phyloP scores from a whole-genome alignment of 805 yeast genomes.

The Myxozyma geophila region DNA sequence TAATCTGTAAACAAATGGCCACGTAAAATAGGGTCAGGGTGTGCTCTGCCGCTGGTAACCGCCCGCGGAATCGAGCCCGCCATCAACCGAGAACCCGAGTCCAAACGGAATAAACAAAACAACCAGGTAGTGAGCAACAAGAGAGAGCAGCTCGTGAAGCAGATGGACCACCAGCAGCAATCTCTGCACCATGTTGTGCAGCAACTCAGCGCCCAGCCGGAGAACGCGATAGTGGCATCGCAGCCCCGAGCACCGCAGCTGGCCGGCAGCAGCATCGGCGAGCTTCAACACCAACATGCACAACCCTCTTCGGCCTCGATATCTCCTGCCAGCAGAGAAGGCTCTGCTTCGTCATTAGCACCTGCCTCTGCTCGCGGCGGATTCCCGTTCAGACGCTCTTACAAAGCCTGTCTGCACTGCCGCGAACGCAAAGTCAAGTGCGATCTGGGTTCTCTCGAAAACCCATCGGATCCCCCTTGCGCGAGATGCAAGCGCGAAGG shows the following conservation, averaged over 20 bases:
- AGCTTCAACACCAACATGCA: neutral
- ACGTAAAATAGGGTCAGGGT: no score
- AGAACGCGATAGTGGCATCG: no score
- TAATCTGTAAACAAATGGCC: no score
- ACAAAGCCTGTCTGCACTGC: constrained; percentile 85
- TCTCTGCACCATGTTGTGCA: no score
- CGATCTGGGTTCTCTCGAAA: constrained; percentile 76
- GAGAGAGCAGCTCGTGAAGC: neutral
- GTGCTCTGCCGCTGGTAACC: constrained; percentile 4
- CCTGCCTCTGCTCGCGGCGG: neutral
- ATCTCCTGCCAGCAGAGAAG: neutral
- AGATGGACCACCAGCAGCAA: neutral
- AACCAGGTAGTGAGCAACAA: neutral
- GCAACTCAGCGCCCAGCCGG: no score
- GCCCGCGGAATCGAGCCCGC: neutral
- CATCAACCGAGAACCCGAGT: constrained; percentile 10
- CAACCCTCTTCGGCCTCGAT: neutral
- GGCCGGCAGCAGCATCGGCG: no score
- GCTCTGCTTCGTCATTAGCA: neutral
- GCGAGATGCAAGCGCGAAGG: constrained; percentile 82
- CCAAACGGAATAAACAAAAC: no score
- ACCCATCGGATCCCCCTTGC: constrained; percentile 82
- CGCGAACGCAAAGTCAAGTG: constrained; percentile 83
- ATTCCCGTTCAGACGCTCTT: constrained; percentile 61
- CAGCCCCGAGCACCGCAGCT: no score